Percentiles rank a stretch among this genome's conserved stretches.
phyloP scores from a whole-genome alignment of 2,329 filamentous ascomycete genomes.

The Alternaria rosae region DNA sequence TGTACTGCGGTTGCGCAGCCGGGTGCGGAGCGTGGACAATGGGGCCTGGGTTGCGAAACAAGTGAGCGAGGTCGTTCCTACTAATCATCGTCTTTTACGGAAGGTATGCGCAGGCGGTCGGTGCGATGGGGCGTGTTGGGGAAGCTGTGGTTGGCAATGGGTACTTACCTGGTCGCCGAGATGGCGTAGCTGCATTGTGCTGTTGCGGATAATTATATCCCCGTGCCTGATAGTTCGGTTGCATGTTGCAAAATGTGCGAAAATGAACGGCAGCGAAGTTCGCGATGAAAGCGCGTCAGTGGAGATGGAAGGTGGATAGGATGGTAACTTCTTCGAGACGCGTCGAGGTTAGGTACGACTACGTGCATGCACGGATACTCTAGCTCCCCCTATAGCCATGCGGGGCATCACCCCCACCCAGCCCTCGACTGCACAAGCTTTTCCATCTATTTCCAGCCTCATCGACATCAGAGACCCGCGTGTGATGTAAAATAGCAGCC shows the following conservation, averaged over 20 bases:
- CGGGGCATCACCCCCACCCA: constrained; percentile 34
- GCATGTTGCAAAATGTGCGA: constrained; percentile 48
- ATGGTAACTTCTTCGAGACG: constrained; percentile 34
- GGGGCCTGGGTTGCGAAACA: constrained; percentile 56
- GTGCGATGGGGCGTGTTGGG: constrained; percentile 21
- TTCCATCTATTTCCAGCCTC: constrained; percentile 3
- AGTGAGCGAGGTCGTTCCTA: constrained; percentile 57
- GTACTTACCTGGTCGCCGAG: constrained; percentile 54
- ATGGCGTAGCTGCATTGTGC: constrained; percentile 39
- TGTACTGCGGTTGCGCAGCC: constrained; percentile 56
- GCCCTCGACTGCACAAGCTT: constrained; percentile 6
- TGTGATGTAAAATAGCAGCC: neutral
- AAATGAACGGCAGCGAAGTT: constrained; percentile 32
- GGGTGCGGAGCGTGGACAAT: constrained; percentile 57
- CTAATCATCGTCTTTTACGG: constrained; percentile 51
- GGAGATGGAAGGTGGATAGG: constrained; percentile 26
- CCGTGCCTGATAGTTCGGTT: constrained; percentile 52
- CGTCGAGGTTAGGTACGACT: constrained; percentile 30
- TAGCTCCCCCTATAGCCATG: constrained; percentile 33
- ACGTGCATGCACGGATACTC: constrained; percentile 31
- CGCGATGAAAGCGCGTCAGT: constrained; percentile 35
- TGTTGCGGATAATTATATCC: constrained; percentile 54
- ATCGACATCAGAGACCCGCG: constrained; percentile 4
- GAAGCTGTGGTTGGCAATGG: constrained; percentile 18
- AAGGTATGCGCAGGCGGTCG: constrained; percentile 11